A percentile compares a stretch with the other conserved stretches of the same genome.
These are phyloP conservation scores for Apiospora rasikravindrae DNA, from an alignment of 2,329 filamentous ascomycete genomes.

Conservation along the genomic window DNA sequence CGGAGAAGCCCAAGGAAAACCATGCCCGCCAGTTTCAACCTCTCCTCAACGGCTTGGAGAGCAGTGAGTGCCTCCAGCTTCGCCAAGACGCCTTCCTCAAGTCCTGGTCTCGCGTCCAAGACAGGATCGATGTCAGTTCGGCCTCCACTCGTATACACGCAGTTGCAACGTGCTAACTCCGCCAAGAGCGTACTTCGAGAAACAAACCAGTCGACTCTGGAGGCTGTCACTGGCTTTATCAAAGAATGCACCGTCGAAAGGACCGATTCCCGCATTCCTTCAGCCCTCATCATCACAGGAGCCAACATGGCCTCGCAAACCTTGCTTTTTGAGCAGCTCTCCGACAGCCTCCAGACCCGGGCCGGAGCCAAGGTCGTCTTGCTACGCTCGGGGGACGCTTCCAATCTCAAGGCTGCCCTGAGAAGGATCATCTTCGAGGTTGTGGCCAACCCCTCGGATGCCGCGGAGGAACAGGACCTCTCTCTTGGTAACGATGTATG, in stretches of 20 bases:
- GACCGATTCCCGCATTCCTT: constrained; percentile 53
- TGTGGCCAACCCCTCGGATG: constrained; percentile 50
- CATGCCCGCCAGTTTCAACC: constrained; percentile 48
- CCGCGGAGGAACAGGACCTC: constrained; percentile 60
- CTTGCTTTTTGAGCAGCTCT: constrained; percentile 74
- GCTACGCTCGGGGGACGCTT: constrained; percentile 72
- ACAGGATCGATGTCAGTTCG: constrained; percentile 61
- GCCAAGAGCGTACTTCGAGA: constrained; percentile 60
- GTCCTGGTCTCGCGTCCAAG: constrained; percentile 69
- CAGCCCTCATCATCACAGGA: constrained; percentile 77
- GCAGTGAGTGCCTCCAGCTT: constrained; percentile 50
- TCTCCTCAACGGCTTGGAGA: constrained; percentile 62
- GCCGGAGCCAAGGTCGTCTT: constrained; percentile 64
- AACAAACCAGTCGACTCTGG: constrained; percentile 65
- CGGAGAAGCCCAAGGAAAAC: constrained; percentile 17
- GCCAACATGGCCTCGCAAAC: constrained; percentile 79
- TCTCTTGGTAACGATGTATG: constrained; percentile 54
- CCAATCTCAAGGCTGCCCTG: constrained; percentile 73
- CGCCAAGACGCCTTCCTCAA: constrained; percentile 65
- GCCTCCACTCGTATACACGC: neutral
- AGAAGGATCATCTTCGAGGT: constrained; percentile 76
- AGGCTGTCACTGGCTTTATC: constrained; percentile 63
- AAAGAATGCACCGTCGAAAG: neutral
- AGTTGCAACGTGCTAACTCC: neutral
- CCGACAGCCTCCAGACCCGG: constrained; percentile 56